Percentiles rank a stretch among this genome's conserved stretches.
Evolutionary conservation across 2,329 filamentous ascomycete genomes (phyloP).

Genomic region (Fusarium sp.): DNA sequence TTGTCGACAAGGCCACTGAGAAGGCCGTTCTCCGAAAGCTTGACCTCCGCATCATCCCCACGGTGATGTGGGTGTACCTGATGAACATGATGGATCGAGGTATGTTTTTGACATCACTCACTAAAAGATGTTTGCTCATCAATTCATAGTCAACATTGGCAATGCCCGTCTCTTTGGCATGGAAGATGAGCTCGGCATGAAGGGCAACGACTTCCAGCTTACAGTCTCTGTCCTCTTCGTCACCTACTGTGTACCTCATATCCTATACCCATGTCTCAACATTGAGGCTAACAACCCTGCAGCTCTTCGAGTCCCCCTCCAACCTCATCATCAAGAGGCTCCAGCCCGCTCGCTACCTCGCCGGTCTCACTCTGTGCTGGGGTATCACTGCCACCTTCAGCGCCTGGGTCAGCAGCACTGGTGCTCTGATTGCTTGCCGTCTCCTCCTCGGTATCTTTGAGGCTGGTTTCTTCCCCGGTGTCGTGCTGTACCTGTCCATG

Average conservation of each 20-base stretch:
- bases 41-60: slow-evolving; percentile 49
- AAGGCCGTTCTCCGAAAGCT: slow-evolving; percentile 45
- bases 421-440: slow-evolving; percentile 58
- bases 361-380: slow-evolving; percentile 58
- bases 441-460: slow-evolving; percentile 53
- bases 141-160: slow-evolving; percentile 71
- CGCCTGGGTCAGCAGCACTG: slow-evolving; percentile 59
- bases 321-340: slow-evolving; percentile 54
- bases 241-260: slow-evolving; percentile 55
- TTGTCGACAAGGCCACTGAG: slow-evolving; percentile 38
- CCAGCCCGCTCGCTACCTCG: slow-evolving; percentile 61
- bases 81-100: slow-evolving; percentile 54
- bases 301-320: slow-evolving; percentile 56
- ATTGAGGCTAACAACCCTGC: background rate
- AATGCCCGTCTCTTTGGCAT: slow-evolving; percentile 65
- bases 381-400: slow-evolving; percentile 57
- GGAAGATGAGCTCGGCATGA: slow-evolving; percentile 68
- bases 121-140: background rate
- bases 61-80: slow-evolving; percentile 49
- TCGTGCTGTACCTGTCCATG: slow-evolving; percentile 67
- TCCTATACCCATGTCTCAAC: background rate
- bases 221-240: slow-evolving; percentile 59
- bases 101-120: background rate
- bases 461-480: slow-evolving; percentile 64
- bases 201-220: slow-evolving; percentile 67